Base-by-base conservation (phyloP, 2,329 filamentous ascomycete species). In the Xylariaceae sp. region DNA sequence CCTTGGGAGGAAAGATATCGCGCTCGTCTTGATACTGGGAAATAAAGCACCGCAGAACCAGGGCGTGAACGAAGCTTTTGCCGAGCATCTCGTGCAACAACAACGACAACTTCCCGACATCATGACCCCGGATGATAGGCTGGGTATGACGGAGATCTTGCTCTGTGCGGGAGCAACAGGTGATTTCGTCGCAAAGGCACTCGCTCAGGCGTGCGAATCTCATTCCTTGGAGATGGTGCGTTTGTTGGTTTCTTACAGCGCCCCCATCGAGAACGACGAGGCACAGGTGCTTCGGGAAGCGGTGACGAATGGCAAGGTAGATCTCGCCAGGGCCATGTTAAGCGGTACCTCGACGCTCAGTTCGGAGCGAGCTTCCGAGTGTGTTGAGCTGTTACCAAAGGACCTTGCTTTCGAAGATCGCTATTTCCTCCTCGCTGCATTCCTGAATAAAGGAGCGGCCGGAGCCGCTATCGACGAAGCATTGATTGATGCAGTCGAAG, bases 121-220 rank as follows among this genome's bases (percentile, higher is more conserved):
- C 2, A 62, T 75, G 13, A 65, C 64, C 5, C 67, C 70, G 0
- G 64, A 67, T 19, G 67, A 70, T 21, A 77, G 73, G 50, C 57
- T 74, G 29, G 65, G 66, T 2, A 60, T 81, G 44, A 64, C 71
- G 0, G 75, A 81, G 51, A 59, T 77, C 3, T 52, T 82, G 2
- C 62, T 82, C 2, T 78, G 76, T 37, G 75, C 73, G 1, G 76
- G 77, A 0, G 75, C 76, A 1, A 61, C 65, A 9, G 77, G 77
- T 2, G 68, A 74, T 11, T 59, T 64, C 1, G 58, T 75, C 1
- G 66, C 72, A 0, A 57, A 61, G 19, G 72, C 70, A 0, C 59
- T 80, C 1, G 57, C 71, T 5, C 61, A 69, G 21, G 70, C 74
- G 1, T 70, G 68, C 36, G 60, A 66, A 5, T 64, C 63, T 2